Base-by-base conservation (phyloP, 2,329 filamentous ascomycete genomes). In the Aotearoamyces nothofagi region DNA sequence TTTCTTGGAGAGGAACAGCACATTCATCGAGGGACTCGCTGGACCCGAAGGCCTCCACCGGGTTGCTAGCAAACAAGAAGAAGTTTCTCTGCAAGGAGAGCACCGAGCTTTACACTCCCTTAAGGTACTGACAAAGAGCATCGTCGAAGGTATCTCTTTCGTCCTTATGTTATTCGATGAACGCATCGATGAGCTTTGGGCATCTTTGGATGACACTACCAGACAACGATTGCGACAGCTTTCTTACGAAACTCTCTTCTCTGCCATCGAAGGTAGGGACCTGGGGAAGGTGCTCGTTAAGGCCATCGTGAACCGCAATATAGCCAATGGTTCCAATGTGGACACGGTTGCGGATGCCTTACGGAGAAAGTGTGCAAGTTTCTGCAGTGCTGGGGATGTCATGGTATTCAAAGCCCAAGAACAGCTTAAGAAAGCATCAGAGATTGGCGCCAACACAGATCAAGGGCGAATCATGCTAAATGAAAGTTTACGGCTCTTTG, bases 381-480 rank as follows among this genome's bases (percentile, higher is more conserved):
- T 98, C 65, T 98, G 90, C 53, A 94, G 86, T 45, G 76, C 87
- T 1, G 87, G 98, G 39, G 90, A 98, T 56, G 90, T 96, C 2
- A 75, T 96, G 39, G 87, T 94, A 41, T 98, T 98, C 72, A 96
- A 93, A 55, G 90, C 90, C 0, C 87, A 96, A 50, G 90, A 98
- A 53, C 80, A 87, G 44, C 60, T 96, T 30, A 92, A 93, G 60
- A 71, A 82, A 41, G 87, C 87, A 1, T 74, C 76, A 2, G 86
- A 94, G 50, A 71, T 80, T 26, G 71, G 74, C 7, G 60, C 66
- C 4, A 82, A 84, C 45, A 73, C 73, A 4, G 87, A 86, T 41
- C 63, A 72, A 29, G 81, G 79, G 5, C 73, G 86, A 17, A 74
- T 75, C 24, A 58, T 93, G 19, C 64, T 98, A 13, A 86, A 86